Evolutionary conservation across 2,329 filamentous ascomycete species (phyloP).

Genomic region (Nemania diffusa): DNA sequence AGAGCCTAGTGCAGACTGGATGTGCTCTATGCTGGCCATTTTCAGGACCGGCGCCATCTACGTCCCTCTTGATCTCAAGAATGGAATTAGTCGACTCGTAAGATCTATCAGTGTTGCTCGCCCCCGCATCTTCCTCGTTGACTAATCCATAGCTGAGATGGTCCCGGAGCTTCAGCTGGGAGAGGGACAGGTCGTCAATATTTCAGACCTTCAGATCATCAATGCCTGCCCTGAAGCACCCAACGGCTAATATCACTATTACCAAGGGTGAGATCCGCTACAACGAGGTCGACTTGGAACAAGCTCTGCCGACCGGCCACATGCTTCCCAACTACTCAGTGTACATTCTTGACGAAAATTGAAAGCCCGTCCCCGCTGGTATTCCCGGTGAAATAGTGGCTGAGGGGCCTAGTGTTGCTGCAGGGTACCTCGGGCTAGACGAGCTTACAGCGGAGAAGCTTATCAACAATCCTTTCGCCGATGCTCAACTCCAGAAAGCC

Average conservation of each 20-base stretch:
- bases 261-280: constrained; percentile 9
- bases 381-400: constrained; percentile 34
- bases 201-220: too few species aligned
- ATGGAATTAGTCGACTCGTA: constrained; percentile 39
- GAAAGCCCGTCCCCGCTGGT: constrained; percentile 19
- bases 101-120: constrained; percentile 19
- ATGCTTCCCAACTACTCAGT: constrained; percentile 22
- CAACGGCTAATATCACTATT: constrained; percentile 14
- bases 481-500: constrained; percentile 25
- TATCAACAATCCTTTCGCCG: constrained; percentile 32
- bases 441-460: constrained; percentile 43
- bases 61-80: constrained; percentile 54
- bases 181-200: too few species aligned
- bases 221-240: too few species aligned
- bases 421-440: constrained; percentile 49
- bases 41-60: constrained; percentile 52
- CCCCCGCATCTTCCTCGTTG: constrained; percentile 39
- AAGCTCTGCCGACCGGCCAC: constrained; percentile 11
- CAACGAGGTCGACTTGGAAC: constrained; percentile 3
- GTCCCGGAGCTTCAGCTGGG: too few species aligned
- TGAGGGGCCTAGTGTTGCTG: constrained; percentile 31
- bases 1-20: constrained; percentile 50
- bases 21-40: constrained; percentile 55
- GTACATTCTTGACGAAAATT: constrained; percentile 17
- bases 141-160: too few species aligned